phyloP scores from a whole-genome alignment of 2,329 filamentous ascomycete species.

The Penicillium sp. region DNA sequence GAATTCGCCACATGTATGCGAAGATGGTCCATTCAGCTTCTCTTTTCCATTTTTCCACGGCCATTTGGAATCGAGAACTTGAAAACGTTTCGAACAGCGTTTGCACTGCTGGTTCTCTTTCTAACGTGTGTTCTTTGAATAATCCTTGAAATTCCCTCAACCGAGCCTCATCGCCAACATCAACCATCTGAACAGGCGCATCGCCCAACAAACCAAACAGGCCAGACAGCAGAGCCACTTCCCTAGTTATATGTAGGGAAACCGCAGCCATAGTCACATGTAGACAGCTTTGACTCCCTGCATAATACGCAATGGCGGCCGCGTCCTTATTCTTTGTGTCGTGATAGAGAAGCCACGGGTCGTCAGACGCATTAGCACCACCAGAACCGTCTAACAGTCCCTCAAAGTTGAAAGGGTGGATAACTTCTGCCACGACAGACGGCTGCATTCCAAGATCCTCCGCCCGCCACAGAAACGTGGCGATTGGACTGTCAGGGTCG shows the following conservation, averaged over 20 bases:
- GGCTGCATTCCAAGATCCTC: background rate
- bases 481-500: background rate
- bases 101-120: background rate
- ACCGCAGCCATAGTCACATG: background rate
- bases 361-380: background rate
- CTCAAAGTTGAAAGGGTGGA: background rate
- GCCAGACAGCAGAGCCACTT: background rate
- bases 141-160: background rate
- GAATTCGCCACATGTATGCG: background rate
- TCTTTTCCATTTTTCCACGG: background rate
- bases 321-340: too few species aligned
- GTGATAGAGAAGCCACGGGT: too few species aligned
- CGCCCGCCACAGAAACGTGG: background rate
- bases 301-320: too few species aligned
- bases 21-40: background rate
- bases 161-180: conserved; percentile 1
- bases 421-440: background rate
- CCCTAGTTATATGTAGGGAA: background rate
- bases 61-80: background rate
- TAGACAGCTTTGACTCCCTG: background rate
- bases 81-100: background rate
- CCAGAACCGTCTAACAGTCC: background rate
- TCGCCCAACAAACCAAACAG: conserved; percentile 3
- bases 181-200: conserved; percentile 6
- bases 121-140: background rate